phyloP scores from a whole-genome alignment of 1,139 yeast species.

The Lipomyces yarrowii region DNA sequence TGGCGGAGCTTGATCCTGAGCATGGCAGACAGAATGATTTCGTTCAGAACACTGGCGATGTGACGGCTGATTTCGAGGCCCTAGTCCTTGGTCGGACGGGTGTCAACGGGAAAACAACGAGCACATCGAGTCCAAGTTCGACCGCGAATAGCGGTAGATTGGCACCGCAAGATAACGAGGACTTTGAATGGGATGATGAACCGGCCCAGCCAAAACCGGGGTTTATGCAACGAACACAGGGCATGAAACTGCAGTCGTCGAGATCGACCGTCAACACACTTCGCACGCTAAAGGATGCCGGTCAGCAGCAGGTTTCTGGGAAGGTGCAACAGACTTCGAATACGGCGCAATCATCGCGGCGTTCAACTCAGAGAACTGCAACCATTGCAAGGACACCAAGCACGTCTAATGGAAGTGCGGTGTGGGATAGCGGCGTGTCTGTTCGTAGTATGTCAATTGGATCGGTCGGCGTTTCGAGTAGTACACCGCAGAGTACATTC shows the following conservation, averaged over 20 bases:
- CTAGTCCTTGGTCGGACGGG: constrained; percentile 24
- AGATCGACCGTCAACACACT: constrained; percentile 12
- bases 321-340: not conserved
- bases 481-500: not conserved
- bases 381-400: not conserved
- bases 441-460: not conserved
- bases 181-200: constrained; percentile 11
- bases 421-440: not conserved
- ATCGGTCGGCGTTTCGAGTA: not conserved
- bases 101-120: not conserved
- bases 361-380: not conserved
- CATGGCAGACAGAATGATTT: not conserved
- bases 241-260: constrained; percentile 17
- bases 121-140: not conserved
- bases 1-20: constrained; percentile 27
- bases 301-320: constrained; percentile 8
- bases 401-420: not conserved
- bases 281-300: constrained; percentile 5
- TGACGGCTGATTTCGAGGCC: constrained; percentile 29
- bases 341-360: not conserved
- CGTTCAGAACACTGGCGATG: constrained; percentile 20
- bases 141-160: not conserved
- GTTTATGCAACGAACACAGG: not conserved
- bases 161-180: constrained; percentile 9
- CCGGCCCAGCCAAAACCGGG: not conserved